Base-by-base conservation (phyloP, 345 rosid genomes). In the Arabis alpina region DNA sequence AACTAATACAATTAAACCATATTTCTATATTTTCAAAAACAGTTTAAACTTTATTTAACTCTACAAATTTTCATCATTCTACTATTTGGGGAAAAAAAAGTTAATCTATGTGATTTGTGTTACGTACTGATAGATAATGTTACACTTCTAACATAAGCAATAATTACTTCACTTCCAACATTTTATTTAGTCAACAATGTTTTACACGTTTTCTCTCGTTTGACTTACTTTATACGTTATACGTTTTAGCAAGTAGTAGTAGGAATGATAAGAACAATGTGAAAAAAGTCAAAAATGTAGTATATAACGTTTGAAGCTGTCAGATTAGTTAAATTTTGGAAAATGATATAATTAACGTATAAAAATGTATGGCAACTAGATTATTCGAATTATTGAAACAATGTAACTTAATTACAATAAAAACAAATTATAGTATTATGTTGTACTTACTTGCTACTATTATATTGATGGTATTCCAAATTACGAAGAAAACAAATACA, bases 181-280 rank as follows among this genome's bases (percentile, higher is more conserved):
- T 15, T 16, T 11, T 15, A 13, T 19, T 45, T 44, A 10, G 54
- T 62, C 54, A 47, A 47, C 30, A 57, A 19, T 37, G 61, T 36
- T 56, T 30, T 39, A 45, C 39, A 68, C 54, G 54, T 30, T 61
- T 49, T 19, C 45, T 61, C 4, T 16, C 39, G 43, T 42, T 13
- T 32, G 24, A 52, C 61, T 71, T 61, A 52, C 32, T 61, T 53
- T n/a, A 30, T 12, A n/a, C 27, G 58, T 51, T 60, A 60, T 59
- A 8, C 6, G 8, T 32, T 32, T 34, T 34, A 5, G 37, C 6
- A 11, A 54, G 39, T 30, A 28, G 25, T 0, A 30, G 30, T 36
- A 36, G 12, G 12, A 24, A 12, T 40, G 25, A 28, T 48, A 61
- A 40, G 28, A 58, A 23, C 4, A 37, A 36, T 36, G 10, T 36